Percentiles rank a stretch among this genome's conserved stretches.
phyloP scores from a whole-genome alignment of 1,284 basidiomycete genomes.

The Rhodotorula sp. region DNA sequence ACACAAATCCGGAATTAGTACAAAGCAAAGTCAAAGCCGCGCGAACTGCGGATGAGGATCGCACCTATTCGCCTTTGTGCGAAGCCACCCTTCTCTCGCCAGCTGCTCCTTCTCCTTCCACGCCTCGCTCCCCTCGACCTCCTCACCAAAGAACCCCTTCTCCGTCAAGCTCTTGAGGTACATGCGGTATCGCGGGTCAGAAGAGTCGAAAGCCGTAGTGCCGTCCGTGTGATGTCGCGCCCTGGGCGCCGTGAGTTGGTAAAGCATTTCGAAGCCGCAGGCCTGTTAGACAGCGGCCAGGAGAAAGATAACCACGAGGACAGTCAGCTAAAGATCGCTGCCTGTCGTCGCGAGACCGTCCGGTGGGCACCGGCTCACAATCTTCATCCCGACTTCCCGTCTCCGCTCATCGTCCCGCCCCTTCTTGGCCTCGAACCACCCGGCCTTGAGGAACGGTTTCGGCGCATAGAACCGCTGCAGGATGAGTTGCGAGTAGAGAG shows the following conservation, averaged over 20 bases:
- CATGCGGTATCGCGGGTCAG: conserved; percentile 9
- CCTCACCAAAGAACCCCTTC: conserved; percentile 68
- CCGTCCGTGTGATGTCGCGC: neutral
- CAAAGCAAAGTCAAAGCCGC: neutral
- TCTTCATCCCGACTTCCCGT: conserved; percentile 83
- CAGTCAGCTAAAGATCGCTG: too few relatives aligned
- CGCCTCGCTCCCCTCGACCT: conserved; percentile 68
- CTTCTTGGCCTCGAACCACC: conserved; percentile 33
- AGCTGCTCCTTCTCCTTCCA: conserved; percentile 72
- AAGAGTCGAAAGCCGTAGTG: neutral
- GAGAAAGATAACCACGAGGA: neutral
- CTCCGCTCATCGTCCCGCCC: conserved; percentile 56
- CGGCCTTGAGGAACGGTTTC: conserved; percentile 67
- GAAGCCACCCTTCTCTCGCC: conserved; percentile 65
- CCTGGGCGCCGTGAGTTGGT: conserved; percentile 66
- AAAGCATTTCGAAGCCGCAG: conserved; percentile 92
- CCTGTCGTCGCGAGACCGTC: neutral
- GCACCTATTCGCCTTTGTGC: conserved; percentile 60
- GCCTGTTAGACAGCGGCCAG: conserved; percentile 55
- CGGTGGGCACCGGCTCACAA: conserved; percentile 56
- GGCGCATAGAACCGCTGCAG: conserved; percentile 91
- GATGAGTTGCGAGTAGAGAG: conserved; percentile 85
- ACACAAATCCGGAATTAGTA: conserved; percentile 8
- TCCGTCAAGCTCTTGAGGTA: conserved; percentile 10
- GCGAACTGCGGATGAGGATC: neutral